A percentile compares a stretch with the other conserved stretches of the same genome.
Conservation (phyloP, 108 stramenopile genomes). For the Seminavis robusta region DNA sequence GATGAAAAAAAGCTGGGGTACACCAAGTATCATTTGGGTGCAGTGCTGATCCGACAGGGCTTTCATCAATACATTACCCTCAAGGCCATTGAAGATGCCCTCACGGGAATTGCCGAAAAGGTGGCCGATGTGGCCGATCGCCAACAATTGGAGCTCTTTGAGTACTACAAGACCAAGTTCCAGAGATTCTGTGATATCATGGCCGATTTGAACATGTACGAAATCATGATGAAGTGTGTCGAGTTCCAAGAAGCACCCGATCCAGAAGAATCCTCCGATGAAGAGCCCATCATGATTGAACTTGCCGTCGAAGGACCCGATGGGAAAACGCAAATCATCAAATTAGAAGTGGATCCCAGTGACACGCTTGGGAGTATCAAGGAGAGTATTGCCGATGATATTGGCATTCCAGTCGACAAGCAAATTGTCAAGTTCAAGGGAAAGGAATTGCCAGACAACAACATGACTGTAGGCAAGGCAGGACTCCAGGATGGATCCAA, state of each 20-base stretch:
- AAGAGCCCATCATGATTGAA: conserved; percentile 14
- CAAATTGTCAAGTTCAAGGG: not conserved
- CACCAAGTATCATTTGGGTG: conserved; percentile 22
- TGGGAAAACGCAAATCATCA: conserved; percentile 5
- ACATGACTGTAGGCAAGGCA: not conserved
- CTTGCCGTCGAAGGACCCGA: conserved; percentile 17
- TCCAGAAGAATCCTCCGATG: conserved; percentile 1
- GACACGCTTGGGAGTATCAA: conserved; percentile 11
- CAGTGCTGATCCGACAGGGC: conserved; percentile 3
- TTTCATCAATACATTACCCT: conserved; percentile 5
- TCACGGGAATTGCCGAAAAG: not conserved
- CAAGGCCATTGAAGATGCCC: not conserved
- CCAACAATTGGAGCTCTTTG: not conserved
- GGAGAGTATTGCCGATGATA: conserved; percentile 6
- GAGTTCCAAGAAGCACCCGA: conserved; percentile 3
- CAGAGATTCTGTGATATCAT: conserved; percentile 3
- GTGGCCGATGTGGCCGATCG: not conserved
- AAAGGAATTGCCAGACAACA: not conserved
- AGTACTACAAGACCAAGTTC: not conserved
- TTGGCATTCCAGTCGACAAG: conserved; percentile 7
- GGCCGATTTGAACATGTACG: not conserved
- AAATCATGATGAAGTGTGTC: conserved; percentile 10
- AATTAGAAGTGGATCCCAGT: conserved; percentile 12
- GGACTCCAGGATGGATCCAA: conserved; percentile 10
- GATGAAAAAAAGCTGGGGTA: conserved; percentile 8